Base-by-base conservation (phyloP, 2,329 filamentous ascomycete species). In the Fusarium sp. region DNA sequence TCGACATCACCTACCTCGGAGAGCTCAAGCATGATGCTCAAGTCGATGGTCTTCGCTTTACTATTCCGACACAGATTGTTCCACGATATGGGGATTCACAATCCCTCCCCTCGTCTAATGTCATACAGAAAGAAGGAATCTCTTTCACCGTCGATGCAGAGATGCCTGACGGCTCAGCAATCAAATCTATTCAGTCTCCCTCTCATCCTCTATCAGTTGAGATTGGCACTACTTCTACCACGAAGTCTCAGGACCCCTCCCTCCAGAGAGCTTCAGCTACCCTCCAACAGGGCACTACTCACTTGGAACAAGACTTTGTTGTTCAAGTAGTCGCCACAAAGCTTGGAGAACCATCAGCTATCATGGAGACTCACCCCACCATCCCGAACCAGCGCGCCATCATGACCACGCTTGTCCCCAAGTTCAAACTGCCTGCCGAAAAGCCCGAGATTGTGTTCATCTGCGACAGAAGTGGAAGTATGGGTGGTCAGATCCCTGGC, bases 1-100 rank as follows among this genome's bases (percentile, higher is more conserved):
- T 94, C 11, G 85, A 91, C 16, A 88, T 94, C 61, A 88, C 84
- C 0, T 93, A 92, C 69, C 84, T 93, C 9, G 90, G 89, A 5
- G 91, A 94, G 78, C 84, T 94, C 60, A 93, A 93, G 81, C 90
- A 93, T 72, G 91, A 94, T 76, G 87, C 89, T 46, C 88, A 91
- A 69, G 84, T 88, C 7, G 90, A 94, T 75, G 91, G 91, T 10
- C 83, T 92, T 31, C 87, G 91, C 11, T 92, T 92, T 77, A 93
- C 88, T 9, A 87, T 94, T 9, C 92, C 92, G 0, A 92, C 87
- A 2, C 81, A 79, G 52, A 90, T 94, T 61, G 90, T 89, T 1
- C 92, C 92, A 4, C 86, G 91, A 25, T 94, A 93, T 79, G 90
- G 90, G 15, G 21, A 44, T 1, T 46, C 61, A 1, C 21, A 66